A percentile compares a stretch with the other conserved stretches of the same genome.
Evolutionary conservation across 257 asterid genomes (phyloP).

Genomic region (Solanum verrucosum): DNA sequence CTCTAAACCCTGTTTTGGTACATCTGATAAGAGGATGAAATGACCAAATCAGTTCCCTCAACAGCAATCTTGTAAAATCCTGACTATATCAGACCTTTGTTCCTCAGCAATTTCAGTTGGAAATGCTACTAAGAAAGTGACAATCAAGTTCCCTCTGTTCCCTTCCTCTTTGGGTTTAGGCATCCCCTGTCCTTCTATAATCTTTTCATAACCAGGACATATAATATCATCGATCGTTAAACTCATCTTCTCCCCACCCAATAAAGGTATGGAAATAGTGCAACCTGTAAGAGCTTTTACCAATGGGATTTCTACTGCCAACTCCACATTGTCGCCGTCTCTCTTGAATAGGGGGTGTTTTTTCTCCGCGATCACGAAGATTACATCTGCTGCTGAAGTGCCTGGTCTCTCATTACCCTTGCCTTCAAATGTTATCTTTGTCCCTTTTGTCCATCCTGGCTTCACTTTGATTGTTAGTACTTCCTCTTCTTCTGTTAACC

Average conservation of each 20-base stretch:
- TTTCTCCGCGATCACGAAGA: conserved; percentile 47
- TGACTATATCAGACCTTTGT: conserved; percentile 32
- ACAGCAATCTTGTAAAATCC: conserved; percentile 29
- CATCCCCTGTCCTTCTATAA: conserved; percentile 64
- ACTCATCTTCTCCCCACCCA: conserved; percentile 36
- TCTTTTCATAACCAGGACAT: conserved; percentile 46
- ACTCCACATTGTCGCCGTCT: conserved; percentile 48
- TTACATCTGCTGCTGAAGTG: conserved; percentile 31
- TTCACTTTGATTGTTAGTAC: conserved; percentile 52
- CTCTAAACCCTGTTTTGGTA: background rate
- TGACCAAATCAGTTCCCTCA: conserved; percentile 1
- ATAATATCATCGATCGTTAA: conserved; percentile 44
- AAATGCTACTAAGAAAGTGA: conserved; percentile 42
- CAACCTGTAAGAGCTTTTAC: conserved; percentile 61
- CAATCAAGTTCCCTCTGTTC: conserved; percentile 54
- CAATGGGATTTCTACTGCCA: conserved; percentile 41
- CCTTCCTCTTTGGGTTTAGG: conserved; percentile 45
- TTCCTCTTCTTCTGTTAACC: conserved; percentile 48
- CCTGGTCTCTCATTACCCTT: conserved; percentile 51
- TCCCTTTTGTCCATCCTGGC: conserved; percentile 71
- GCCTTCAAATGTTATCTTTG: conserved; percentile 61
- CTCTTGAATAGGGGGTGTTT: conserved; percentile 36
- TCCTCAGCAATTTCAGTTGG: conserved; percentile 49
- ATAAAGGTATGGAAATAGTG: conserved; percentile 39
- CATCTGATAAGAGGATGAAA: background rate